Conservation (phyloP, 169 alveolate species). For the Plasmodium fragile region DNA sequence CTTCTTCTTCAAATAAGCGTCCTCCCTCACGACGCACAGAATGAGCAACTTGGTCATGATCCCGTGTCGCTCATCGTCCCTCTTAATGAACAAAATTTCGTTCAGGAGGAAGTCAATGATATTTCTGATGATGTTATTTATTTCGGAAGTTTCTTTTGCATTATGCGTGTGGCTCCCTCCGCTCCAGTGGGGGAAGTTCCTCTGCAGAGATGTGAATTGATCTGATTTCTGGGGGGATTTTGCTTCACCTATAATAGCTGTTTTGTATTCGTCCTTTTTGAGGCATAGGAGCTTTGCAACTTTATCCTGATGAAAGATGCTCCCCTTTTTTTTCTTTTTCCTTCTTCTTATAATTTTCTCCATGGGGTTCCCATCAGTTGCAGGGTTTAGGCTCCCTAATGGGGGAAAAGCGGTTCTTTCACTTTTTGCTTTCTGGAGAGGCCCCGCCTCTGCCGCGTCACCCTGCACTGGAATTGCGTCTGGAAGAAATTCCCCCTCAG, state of each 20-base stretch:
- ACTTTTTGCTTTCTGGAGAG: neutral
- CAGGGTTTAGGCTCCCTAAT: neutral
- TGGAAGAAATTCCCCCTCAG: neutral
- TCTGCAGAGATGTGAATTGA: neutral
- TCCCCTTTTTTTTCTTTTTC: neutral
- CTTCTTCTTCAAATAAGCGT: constrained; percentile 60
- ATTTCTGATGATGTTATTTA: constrained; percentile 70
- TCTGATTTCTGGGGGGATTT: neutral
- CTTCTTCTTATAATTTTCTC: neutral
- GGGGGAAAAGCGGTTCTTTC: neutral
- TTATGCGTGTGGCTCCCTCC: neutral
- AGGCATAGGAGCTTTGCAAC: constrained; percentile 13
- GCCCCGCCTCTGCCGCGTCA: neutral
- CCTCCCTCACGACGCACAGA: constrained; percentile 66
- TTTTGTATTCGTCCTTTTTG: constrained; percentile 59
- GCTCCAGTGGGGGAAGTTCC: neutral
- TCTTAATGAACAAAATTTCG: constrained; percentile 69
- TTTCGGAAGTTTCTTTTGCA: constrained; percentile 19
- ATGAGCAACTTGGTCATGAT: constrained; percentile 66
- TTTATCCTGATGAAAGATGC: constrained; percentile 37
- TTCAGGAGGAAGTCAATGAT: constrained; percentile 61
- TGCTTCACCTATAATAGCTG: constrained; percentile 9
- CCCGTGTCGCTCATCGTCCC: constrained; percentile 52
- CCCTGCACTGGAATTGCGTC: neutral
- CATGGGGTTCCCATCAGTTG: neutral